A percentile compares a stretch with the other conserved stretches of the same genome.
phyloP scores from a whole-genome alignment of 2,329 filamentous ascomycete species.

The Aspergillus quadricinctus region DNA sequence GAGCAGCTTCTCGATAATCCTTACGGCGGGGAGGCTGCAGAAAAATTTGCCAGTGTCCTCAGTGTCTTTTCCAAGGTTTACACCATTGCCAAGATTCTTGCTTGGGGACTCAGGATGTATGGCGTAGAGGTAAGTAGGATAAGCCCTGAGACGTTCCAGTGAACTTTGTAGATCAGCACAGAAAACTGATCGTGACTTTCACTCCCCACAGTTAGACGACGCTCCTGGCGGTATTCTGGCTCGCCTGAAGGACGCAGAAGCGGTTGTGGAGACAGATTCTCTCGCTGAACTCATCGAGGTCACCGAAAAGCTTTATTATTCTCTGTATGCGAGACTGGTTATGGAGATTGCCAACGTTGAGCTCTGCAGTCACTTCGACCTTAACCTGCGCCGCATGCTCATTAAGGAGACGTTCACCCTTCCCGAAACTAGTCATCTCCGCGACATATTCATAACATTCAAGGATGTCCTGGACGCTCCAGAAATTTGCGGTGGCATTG shows the following conservation, averaged over 20 bases:
- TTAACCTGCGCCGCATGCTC: constrained; percentile 17
- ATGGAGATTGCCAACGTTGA: constrained; percentile 35
- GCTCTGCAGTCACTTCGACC: constrained; percentile 28
- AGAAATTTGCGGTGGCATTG: constrained; percentile 22
- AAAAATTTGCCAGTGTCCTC: constrained; percentile 26
- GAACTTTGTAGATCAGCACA: not conserved
- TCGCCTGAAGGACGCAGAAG: constrained; percentile 30
- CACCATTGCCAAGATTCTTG: constrained; percentile 32
- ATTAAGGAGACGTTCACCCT: constrained; percentile 18
- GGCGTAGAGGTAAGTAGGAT: constrained; percentile 28
- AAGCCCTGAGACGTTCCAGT: not conserved
- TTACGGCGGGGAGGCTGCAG: constrained; percentile 13
- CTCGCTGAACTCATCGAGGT: constrained; percentile 28
- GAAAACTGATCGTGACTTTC: constrained; percentile 1
- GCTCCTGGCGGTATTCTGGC: constrained; percentile 24
- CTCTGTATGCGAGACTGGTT: constrained; percentile 33
- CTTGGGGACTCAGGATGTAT: constrained; percentile 29
- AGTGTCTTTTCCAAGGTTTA: constrained; percentile 32
- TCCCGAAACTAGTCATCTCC: constrained; percentile 33
- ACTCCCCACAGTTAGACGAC: constrained; percentile 26
- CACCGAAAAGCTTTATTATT: constrained; percentile 35
- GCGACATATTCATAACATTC: constrained; percentile 30
- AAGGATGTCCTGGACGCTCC: constrained; percentile 29
- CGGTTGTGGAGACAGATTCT: constrained; percentile 22
- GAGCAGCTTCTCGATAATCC: constrained; percentile 14